A percentile compares a stretch with the other conserved stretches of the same genome.
Conservation (phyloP, 805 yeast genomes). For the Candida ficus region DNA sequence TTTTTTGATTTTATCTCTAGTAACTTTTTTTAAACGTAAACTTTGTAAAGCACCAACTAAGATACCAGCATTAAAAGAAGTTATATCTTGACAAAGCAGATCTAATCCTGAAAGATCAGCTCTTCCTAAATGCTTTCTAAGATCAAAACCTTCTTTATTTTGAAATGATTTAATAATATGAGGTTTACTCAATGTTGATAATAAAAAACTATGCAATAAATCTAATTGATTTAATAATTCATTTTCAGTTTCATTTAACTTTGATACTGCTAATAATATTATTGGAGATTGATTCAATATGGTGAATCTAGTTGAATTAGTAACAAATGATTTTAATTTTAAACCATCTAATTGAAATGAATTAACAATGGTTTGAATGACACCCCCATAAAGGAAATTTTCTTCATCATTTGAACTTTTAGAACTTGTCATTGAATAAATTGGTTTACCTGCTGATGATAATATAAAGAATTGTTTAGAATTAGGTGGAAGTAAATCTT, state of each 20-base stretch:
- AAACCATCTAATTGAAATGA: conserved; percentile 48
- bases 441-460: conserved; percentile 85
- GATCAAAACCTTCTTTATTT: conserved; percentile 73
- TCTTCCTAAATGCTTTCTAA: conserved; percentile 68
- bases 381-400: conserved; percentile 60
- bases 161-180: conserved; percentile 65
- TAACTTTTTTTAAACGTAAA: conserved; percentile 50
- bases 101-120: conserved; percentile 72
- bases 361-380: conserved; percentile 73
- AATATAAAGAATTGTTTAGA: conserved; percentile 71
- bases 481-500: conserved; percentile 5
- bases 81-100: conserved; percentile 50
- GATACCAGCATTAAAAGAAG: conserved; percentile 51
- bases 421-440: conserved; percentile 53
- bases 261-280: conserved; percentile 64
- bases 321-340: conserved; percentile 42
- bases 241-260: conserved; percentile 44
- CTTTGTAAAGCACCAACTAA: conserved; percentile 64
- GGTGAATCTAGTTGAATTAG: conserved; percentile 45
- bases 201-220: conserved; percentile 65
- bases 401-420: not conserved
- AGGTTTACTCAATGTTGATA: conserved; percentile 81
- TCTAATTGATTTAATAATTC: conserved; percentile 62
- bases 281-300: conserved; percentile 65
- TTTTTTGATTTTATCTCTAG: conserved; percentile 52